A percentile compares a stretch with the other conserved stretches of the same genome.
Conservation (phyloP, 371 early-diverging fungal species). For the Sporodiniella umbellata region DNA sequence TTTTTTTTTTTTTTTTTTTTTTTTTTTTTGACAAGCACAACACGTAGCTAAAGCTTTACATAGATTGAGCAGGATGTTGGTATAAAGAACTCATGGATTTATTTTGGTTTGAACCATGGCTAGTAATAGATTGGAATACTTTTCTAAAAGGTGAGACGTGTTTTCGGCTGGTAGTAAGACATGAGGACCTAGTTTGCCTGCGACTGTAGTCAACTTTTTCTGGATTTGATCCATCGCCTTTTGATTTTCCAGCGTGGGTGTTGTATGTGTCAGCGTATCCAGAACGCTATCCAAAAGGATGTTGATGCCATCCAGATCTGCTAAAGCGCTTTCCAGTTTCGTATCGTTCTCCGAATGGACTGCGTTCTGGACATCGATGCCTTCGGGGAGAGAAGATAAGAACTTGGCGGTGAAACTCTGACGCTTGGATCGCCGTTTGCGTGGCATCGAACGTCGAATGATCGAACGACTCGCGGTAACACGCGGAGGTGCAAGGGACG, state of each 20-base stretch:
- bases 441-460: not conserved
- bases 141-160: constrained; percentile 13
- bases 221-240: constrained; percentile 9
- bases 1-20: not conserved
- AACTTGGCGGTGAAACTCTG: constrained; percentile 43
- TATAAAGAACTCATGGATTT: not conserved
- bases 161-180: not conserved
- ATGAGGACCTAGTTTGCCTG: constrained; percentile 1
- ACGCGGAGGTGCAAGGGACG: constrained; percentile 22
- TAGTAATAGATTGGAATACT: constrained; percentile 14
- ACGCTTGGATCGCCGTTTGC: constrained; percentile 21
- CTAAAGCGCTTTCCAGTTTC: constrained; percentile 16
- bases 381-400: constrained; percentile 30
- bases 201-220: constrained; percentile 8
- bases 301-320: constrained; percentile 30
- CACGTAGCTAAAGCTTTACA: not conserved
- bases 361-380: no score
- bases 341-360: constrained; percentile 3
- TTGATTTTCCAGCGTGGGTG: constrained; percentile 2
- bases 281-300: constrained; percentile 33
- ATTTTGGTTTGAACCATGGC: constrained; percentile 21
- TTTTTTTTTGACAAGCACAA: not conserved
- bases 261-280: constrained; percentile 7
- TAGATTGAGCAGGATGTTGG: not conserved
- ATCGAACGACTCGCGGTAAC: constrained; percentile 10